A percentile compares a stretch with the other conserved stretches of the same genome.
phyloP scores from a whole-genome alignment of 768 basidiomycete genomes.

The Kwoniella dejecticola region DNA sequence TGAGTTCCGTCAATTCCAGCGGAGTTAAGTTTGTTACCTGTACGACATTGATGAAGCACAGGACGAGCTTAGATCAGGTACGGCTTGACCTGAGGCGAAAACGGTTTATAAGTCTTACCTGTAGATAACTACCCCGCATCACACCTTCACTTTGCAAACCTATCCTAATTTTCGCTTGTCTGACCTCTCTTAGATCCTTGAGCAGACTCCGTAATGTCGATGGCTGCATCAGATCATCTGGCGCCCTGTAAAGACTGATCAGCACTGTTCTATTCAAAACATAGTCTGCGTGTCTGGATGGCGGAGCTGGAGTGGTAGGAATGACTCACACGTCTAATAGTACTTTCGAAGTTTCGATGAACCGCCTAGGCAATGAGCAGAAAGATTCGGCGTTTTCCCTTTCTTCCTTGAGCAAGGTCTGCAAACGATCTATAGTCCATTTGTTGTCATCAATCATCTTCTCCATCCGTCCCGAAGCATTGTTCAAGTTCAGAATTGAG shows the following conservation, averaged over 20 bases:
- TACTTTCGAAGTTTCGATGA: conserved; percentile 85
- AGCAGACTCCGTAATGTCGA: conserved; percentile 81
- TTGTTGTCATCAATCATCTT: not conserved
- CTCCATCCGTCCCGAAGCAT: not conserved
- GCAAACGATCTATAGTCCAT: conserved; percentile 72
- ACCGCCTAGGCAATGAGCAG: conserved; percentile 80
- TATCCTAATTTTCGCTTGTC: conserved; percentile 88
- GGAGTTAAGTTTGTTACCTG: conserved; percentile 52
- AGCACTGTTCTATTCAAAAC: not conserved
- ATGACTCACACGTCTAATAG: conserved; percentile 81
- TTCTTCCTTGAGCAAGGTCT: conserved; percentile 73
- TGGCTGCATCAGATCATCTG: conserved; percentile 83
- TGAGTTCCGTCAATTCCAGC: conserved; percentile 51
- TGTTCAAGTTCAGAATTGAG: not conserved
- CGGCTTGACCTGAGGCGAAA: not conserved
- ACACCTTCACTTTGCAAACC: conserved; percentile 65
- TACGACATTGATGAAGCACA: too few species aligned
- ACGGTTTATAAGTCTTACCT: conserved; percentile 29
- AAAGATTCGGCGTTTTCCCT: conserved; percentile 68
- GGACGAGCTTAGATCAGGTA: too few species aligned
- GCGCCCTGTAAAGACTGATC: conserved; percentile 63
- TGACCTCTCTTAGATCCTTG: conserved; percentile 92
- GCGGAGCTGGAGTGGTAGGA: conserved; percentile 10
- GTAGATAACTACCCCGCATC: conserved; percentile 47
- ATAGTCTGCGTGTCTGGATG: not conserved